Percentiles rank a stretch among this genome's conserved stretches.
These are phyloP conservation scores for Eucalyptus urophylla DNA, from an alignment of 345 rosid genomes.

Conservation along the genomic window DNA sequence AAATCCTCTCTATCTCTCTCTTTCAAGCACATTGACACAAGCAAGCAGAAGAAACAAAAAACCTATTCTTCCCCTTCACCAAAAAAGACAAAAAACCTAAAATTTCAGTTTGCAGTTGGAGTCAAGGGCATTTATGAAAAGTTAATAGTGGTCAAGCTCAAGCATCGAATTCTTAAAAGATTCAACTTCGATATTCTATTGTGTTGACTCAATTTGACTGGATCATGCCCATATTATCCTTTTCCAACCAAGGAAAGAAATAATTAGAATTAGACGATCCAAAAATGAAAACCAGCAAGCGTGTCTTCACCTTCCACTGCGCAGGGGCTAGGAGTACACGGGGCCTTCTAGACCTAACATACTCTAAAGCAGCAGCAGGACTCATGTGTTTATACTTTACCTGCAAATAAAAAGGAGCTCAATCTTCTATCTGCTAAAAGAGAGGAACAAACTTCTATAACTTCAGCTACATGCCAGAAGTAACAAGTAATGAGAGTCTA, in stretches of 20 bases:
- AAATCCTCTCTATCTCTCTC: neutral
- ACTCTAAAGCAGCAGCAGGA: slow-evolving; percentile 39
- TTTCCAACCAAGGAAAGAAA: neutral
- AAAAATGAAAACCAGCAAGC: neutral
- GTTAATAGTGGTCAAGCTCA: neutral
- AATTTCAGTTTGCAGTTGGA: neutral
- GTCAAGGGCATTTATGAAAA: neutral
- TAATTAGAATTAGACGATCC: neutral
- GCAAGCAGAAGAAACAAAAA: neutral
- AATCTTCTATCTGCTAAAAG: neutral
- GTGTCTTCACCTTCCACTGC: slow-evolving; percentile 41
- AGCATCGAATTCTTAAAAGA: neutral
- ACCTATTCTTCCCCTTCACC: neutral
- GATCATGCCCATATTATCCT: neutral
- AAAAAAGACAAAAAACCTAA: neutral
- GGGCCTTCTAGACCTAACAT: slow-evolving; percentile 54
- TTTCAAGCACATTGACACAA: neutral
- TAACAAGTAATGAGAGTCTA: neutral
- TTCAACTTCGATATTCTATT: neutral
- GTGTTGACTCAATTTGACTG: neutral
- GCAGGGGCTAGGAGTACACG: slow-evolving; percentile 50
- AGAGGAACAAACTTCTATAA: neutral
- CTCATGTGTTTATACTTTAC: slow-evolving; percentile 46
- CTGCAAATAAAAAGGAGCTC: slow-evolving; percentile 9
- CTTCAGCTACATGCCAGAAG: neutral